Conservation (phyloP, 441 rosid genomes). For the Erodium texanum region DNA sequence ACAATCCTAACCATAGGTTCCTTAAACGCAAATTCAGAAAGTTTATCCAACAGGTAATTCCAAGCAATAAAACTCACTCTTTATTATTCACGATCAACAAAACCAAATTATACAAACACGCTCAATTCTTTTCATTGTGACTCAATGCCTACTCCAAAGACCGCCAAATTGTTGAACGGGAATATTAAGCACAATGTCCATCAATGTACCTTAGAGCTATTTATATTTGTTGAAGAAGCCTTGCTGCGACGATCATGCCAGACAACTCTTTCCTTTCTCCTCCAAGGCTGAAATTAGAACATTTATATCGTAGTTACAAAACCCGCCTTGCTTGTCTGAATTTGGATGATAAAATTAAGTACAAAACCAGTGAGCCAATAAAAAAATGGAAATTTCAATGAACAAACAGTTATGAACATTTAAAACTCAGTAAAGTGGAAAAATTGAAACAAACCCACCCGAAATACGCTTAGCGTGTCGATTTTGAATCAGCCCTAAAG, state of each 20-base stretch:
- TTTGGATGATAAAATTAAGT: too few relatives aligned
- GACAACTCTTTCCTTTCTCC: slow-evolving; percentile 45
- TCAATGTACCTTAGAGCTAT: slow-evolving; percentile 28
- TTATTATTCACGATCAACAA: slow-evolving; percentile 57
- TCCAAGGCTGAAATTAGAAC: slow-evolving; percentile 72
- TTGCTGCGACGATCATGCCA: slow-evolving; percentile 71
- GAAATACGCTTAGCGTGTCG: too few relatives aligned
- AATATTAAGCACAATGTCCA: slow-evolving; percentile 72
- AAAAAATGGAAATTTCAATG: too few relatives aligned
- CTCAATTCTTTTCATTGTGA: slow-evolving; percentile 46
- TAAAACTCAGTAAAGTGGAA: too few relatives aligned
- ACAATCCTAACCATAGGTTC: slow-evolving; percentile 5
- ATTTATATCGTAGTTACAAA: slow-evolving; percentile 78
- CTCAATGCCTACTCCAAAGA: slow-evolving; percentile 88
- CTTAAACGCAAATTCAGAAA: not conserved
- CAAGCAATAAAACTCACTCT: slow-evolving; percentile 11
- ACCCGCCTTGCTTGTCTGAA: too few relatives aligned
- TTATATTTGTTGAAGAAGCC: slow-evolving; percentile 50
- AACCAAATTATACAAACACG: slow-evolving; percentile 77
- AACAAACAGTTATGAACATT: too few relatives aligned
- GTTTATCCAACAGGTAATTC: not conserved
- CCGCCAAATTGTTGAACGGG: slow-evolving; percentile 59
- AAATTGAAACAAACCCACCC: too few relatives aligned
- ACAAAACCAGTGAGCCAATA: too few relatives aligned
- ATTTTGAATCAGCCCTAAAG: too few relatives aligned